These are phyloP conservation scores for Pseudogymnoascus sp. DNA, from an alignment of 2,329 filamentous ascomycete species.

Conservation along the genomic window DNA sequence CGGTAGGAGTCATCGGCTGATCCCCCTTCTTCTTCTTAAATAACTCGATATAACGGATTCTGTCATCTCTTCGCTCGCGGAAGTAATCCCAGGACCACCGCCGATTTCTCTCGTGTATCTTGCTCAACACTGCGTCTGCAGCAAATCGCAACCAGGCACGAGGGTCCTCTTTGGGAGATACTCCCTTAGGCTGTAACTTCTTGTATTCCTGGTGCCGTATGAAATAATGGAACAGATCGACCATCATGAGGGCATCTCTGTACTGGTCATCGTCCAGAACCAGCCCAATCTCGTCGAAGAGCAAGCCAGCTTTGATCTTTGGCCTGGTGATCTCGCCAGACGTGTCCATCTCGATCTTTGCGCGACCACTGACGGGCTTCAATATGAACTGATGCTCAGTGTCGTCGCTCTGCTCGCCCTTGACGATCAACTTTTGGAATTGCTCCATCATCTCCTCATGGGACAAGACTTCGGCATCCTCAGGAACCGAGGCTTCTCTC, in stretches of 20 bases:
- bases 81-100: conserved; percentile 97
- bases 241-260: conserved; percentile 93
- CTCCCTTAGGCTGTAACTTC: conserved; percentile 75
- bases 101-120: conserved; percentile 90
- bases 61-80: conserved; percentile 82
- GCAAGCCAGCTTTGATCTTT: conserved; percentile 79
- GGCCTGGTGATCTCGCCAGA: conserved; percentile 70
- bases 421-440: conserved; percentile 73
- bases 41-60: conserved; percentile 77
- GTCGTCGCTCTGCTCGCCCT: conserved; percentile 47
- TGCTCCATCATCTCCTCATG: conserved; percentile 70
- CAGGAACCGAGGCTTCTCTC: conserved; percentile 56
- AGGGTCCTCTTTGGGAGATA: conserved; percentile 78
- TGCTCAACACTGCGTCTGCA: conserved; percentile 76
- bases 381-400: conserved; percentile 74
- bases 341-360: conserved; percentile 92
- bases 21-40: conserved; percentile 86
- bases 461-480: conserved; percentile 50
- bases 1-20: conserved; percentile 56
- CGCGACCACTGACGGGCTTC: conserved; percentile 89
- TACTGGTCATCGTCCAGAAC: conserved; percentile 98
- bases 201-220: conserved; percentile 97
- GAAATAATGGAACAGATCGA: conserved; percentile 97
- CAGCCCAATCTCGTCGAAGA: conserved; percentile 96
- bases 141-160: conserved; percentile 90